Evolutionary conservation across 805 yeast genomes (phyloP).

Genomic region (Candida nemodendra): DNA sequence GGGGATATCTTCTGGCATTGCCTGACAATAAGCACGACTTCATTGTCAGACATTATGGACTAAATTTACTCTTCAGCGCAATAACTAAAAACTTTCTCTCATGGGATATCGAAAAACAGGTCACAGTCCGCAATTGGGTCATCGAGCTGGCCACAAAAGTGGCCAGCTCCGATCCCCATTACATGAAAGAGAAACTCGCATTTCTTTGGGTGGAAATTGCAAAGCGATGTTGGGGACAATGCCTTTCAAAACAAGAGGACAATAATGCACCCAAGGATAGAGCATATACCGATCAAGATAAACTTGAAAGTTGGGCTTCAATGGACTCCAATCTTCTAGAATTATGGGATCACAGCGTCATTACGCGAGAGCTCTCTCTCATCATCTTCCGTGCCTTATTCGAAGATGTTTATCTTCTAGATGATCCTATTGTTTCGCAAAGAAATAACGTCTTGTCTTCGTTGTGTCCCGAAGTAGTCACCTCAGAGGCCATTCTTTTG

Average conservation of each 20-base stretch:
- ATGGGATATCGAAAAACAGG: constrained; percentile 52
- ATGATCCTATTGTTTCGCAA: constrained; percentile 85
- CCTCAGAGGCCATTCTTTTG: constrained; percentile 65
- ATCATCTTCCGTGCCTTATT: constrained; percentile 81
- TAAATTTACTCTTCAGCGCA: constrained; percentile 74
- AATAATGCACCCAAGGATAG: constrained; percentile 22
- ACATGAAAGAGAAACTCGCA: constrained; percentile 84
- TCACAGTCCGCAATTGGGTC: constrained; percentile 80
- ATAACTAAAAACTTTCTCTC: constrained; percentile 57
- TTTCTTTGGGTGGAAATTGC: constrained; percentile 89
- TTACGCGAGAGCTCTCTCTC: constrained; percentile 72
- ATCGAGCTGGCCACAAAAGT: constrained; percentile 69
- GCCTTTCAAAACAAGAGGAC: constrained; percentile 36
- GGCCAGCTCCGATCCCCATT: constrained; percentile 74
- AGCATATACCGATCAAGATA: constrained; percentile 43
- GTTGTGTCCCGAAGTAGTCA: constrained; percentile 77
- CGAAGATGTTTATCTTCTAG: constrained; percentile 89
- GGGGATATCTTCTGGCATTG: constrained; percentile 86
- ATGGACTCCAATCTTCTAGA: constrained; percentile 79
- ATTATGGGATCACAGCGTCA: constrained; percentile 66
- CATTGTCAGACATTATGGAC: constrained; percentile 87
- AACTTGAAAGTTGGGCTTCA: constrained; percentile 71
- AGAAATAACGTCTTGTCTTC: constrained; percentile 77
- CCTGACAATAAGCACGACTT: constrained; percentile 58
- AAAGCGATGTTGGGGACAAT: constrained; percentile 86